Evolutionary conservation across 208 protist genomes (phyloP), one percentile per base, ranked within the genome.

Genomic region (Lotmaria passim): DNA sequence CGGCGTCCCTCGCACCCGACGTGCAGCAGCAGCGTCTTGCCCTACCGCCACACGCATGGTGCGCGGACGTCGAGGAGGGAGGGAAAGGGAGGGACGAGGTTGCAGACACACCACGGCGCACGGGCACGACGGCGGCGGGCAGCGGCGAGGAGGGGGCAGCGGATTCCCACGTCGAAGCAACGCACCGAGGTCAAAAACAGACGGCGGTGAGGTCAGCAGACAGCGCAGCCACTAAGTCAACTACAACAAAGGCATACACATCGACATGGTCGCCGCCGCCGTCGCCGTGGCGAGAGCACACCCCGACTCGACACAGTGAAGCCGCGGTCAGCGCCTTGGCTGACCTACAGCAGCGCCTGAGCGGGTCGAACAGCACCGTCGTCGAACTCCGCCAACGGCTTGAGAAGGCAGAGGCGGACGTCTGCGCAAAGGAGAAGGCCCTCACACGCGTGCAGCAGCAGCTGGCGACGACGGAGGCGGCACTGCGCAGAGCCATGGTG

Each of bases 271-370:
- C 48, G 3, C 61, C 62, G 2, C 50, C 30, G 34, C 30, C 48
- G 0, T 69, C 62, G 1, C 59, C 63, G 17, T 69, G 28, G 21
- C 69, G 46, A 19, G 46, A 62, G 30, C 64, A 23, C 38, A 67
- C 64, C 30, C 51, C 79, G 48, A 44, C 61, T 21, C 73, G 73
- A 36, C 53, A 21, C 70, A 83, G 46, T 62, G 67, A 78, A 34
- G 68, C 82, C 10, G 85, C 85, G 28, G 85, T 90, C 4, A 74
- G 77, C 7, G 85, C 85, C 1, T 57, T 90, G 31, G 85, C 85
- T 12, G 79, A 90, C 28, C 52, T 90, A 24, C 85, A 90, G 68
- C 79, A 73, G 33, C 75, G 77, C 15, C 76, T 85, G 19, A 46
- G 65, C n/a, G 59, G 53, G 12, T 79, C 75, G 8, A 70, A 51